Conservation (phyloP, 192 early-diverging fungal genomes). For the Mortierella claussenii region DNA sequence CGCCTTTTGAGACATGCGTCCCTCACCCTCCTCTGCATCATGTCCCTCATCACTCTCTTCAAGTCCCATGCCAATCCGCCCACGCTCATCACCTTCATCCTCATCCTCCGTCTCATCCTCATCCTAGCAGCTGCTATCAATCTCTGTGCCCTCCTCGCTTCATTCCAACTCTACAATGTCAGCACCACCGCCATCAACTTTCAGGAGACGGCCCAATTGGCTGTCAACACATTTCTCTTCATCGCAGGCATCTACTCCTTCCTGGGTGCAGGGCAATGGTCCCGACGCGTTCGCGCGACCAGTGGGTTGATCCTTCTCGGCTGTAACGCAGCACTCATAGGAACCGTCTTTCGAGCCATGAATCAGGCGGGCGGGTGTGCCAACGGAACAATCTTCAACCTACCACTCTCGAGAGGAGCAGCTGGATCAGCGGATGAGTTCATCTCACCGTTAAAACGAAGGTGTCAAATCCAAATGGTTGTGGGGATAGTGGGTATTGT, state of each 20-base stretch:
- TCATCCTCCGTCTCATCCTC: constrained; percentile 9
- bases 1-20: too few species aligned
- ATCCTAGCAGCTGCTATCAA: constrained; percentile 2
- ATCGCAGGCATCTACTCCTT: constrained; percentile 16
- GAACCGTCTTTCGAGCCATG: not conserved
- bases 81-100: not conserved
- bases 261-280: constrained; percentile 13
- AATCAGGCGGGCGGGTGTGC: not conserved
- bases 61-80: too few species aligned
- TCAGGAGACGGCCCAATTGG: constrained; percentile 17
- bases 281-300: not conserved
- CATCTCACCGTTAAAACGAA: not conserved
- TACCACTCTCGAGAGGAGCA: too few species aligned
- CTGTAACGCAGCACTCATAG: not conserved
- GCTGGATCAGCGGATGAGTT: not conserved
- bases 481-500: not conserved
- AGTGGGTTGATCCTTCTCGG: not conserved
- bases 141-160: constrained; percentile 14
- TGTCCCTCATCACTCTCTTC: too few species aligned
- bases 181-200: not conserved
- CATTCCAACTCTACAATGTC: constrained; percentile 7
- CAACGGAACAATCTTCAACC: not conserved
- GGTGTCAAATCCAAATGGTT: constrained; percentile 19
- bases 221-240: constrained; percentile 17
- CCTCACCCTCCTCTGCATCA: too few species aligned